Evolutionary conservation across 805 yeast genomes (phyloP), one percentile per base, ranked within the genome.

Genomic region (Starmerella stellata): DNA sequence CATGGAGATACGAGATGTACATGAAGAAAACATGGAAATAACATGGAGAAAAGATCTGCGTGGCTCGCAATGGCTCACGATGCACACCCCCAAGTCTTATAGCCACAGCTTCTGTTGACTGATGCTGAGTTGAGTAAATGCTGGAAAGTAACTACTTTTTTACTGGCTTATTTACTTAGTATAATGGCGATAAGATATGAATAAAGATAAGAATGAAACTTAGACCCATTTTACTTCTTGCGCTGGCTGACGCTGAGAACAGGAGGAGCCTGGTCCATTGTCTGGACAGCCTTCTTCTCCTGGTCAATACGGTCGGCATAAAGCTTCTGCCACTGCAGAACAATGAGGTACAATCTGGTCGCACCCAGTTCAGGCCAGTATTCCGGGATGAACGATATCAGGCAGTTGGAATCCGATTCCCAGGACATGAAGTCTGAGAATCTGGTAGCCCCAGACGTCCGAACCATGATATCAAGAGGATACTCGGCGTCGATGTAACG

Each of bases 331-430:
- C 83, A 87, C 51, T 74, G 72, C 30, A 81, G 59, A 37, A 90
- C 59, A 19, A 82, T 68, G 69, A 75, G 72, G 39, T 73, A 66
- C 71, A 87, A 72, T 47, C 72, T 66, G 59, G 74, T 61, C 1
- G 85, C 78, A 18, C 71, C 64, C 48, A 87, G 77, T 40, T 81
- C 93, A 1, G 98, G 98, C 98, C 98, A 87, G 41, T 83, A 61
- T 30, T 74, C 68, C 38, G 77, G 75, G n/a, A 74, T 57, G 43
- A 87, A 70, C 47, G 81, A 93, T 8, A 87, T 64, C 13, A 69
- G 66, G 47, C 85, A 78, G 34, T 69, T 67, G 16, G 39, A 20
- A 31, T 66, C 70, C 38, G 64, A 42, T 38, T 87, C 95, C 96
- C 96, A 87, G 36, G 83, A 62, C 63, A 90, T 64, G 57, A 85